Evolutionary conservation across 331 rosid species (phyloP), one percentile per base, ranked within the genome.

Genomic region (Prunus yedoensis): DNA sequence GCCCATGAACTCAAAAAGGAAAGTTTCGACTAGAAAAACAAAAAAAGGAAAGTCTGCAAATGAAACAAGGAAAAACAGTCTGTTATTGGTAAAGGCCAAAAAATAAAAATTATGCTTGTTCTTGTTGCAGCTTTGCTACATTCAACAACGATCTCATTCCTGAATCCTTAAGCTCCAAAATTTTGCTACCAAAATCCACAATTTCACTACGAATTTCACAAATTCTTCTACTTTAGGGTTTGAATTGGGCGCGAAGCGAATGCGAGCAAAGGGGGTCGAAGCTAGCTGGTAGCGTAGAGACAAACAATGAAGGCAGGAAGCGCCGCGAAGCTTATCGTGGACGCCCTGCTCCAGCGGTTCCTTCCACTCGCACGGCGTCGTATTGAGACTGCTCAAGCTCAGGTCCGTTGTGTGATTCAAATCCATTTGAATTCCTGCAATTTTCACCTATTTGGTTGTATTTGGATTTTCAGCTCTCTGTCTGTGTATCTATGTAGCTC

Each of bases 291-390:
- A 21, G 67, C 47, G 27, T 46, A 28, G 65, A 18, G 53, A 0
- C 46, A 30, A 23, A 54, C 71, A 77, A 91, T 91, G 97, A 95
- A 95, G 91, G 93, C 97, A 8, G 99, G 96, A 76, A 87, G 91
- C 85, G 97, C 98, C 86, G 97, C 99, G 67, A 95, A 89, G 90
- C 88, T 95, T 79, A 95, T 95, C 73, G 99, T 95, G 27, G 99
- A 95, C 75, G 99, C 98, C 62, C 82, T 95, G 71, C 98, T 92
- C 73, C 99, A 95, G 90, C 93, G 98, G 73, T 95, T 95, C 79
- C 99, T 95, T 70, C 99, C 98, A 1, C 97, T 95, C 64, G 97
- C 99, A 47, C 96, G 99, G 46, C 97, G 99, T 67, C 98, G 98
- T 78, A 95, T 95, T 17, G 98, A 95, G 86, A 95, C 99, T 54